Conservation (phyloP, 768 basidiomycete genomes). For the Xerocomellus dryophilus region DNA sequence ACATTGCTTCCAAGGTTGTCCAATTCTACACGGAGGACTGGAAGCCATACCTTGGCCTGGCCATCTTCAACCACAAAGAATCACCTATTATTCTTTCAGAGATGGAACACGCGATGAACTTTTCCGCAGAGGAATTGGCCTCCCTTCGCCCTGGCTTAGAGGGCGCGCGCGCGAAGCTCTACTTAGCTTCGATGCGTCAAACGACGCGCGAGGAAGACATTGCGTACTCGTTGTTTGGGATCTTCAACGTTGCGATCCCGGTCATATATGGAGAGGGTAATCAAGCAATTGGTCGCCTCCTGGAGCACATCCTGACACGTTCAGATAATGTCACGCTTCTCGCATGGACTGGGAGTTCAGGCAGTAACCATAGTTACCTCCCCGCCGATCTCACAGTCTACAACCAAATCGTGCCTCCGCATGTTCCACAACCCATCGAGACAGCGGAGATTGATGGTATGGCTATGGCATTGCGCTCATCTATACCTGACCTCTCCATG, state of each 20-base stretch:
- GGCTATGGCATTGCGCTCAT: background rate
- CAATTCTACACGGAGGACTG: no score
- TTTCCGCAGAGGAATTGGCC: background rate
- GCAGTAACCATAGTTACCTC: slow-evolving; percentile 9
- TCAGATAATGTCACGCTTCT: slow-evolving; percentile 3
- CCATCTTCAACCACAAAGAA: slow-evolving; percentile 4
- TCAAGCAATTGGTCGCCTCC: background rate
- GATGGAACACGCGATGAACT: background rate
- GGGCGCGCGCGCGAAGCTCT: slow-evolving; percentile 3
- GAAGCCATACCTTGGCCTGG: background rate
- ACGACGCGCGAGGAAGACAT: slow-evolving; percentile 16
- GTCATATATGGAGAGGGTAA: slow-evolving; percentile 16
- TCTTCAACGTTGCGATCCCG: slow-evolving; percentile 10
- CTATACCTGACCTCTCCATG: background rate
- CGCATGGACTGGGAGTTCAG: background rate
- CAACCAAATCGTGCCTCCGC: background rate
- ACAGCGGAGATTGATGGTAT: background rate
- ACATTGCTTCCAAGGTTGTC: no score
- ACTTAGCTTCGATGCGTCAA: slow-evolving; percentile 9
- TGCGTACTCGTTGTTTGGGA: slow-evolving; percentile 15
- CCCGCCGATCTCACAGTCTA: background rate
- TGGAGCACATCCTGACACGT: background rate
- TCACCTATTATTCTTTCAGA: background rate
- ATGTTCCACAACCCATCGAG: background rate
- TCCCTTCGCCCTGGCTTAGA: background rate